Conservation (phyloP, 2,329 filamentous ascomycete species). For the Lasiodiplodia citricola region DNA sequence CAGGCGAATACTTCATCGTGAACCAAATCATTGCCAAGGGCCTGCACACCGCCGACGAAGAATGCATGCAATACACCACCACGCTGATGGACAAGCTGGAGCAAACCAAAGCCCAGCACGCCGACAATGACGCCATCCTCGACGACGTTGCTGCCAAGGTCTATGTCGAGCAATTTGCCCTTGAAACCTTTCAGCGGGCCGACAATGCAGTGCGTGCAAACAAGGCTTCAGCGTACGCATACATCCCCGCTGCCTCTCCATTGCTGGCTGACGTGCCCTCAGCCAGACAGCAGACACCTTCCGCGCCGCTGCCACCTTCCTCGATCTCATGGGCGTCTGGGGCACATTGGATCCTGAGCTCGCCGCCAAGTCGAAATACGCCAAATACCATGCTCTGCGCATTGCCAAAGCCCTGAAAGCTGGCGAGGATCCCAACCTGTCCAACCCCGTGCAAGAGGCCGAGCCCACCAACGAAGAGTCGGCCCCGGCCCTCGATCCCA, state of each 20-base stretch:
- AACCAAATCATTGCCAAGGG: constrained; percentile 85
- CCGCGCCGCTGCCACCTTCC: constrained; percentile 88
- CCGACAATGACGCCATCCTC: constrained; percentile 78
- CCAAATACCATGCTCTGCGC: constrained; percentile 91
- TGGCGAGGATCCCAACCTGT: constrained; percentile 88
- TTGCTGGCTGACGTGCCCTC: constrained; percentile 21
- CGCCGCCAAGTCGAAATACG: constrained; percentile 88
- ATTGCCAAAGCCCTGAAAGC: constrained; percentile 91
- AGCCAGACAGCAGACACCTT: constrained; percentile 95
- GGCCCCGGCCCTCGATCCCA: constrained; percentile 61
- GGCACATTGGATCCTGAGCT: constrained; percentile 74
- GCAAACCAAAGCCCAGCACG: constrained; percentile 74
- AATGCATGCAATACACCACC: constrained; percentile 80
- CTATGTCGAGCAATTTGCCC: constrained; percentile 91
- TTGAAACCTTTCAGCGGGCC: constrained; percentile 84
- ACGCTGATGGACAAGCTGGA: constrained; percentile 91
- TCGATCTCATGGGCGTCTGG: constrained; percentile 89
- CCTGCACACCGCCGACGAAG: constrained; percentile 78
- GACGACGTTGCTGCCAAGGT: constrained; percentile 88
- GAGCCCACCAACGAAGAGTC: constrained; percentile 55
- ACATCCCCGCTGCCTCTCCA: constrained; percentile 3
- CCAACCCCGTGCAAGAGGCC: constrained; percentile 71
- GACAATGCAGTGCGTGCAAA: constrained; percentile 82
- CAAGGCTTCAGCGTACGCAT: constrained; percentile 74
- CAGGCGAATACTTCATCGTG: constrained; percentile 89